Percentiles rank a stretch among this genome's conserved stretches.
Evolutionary conservation across 495 filamentous ascomycete species (phyloP).

Genomic region (Talaromyces trachyspermus): DNA sequence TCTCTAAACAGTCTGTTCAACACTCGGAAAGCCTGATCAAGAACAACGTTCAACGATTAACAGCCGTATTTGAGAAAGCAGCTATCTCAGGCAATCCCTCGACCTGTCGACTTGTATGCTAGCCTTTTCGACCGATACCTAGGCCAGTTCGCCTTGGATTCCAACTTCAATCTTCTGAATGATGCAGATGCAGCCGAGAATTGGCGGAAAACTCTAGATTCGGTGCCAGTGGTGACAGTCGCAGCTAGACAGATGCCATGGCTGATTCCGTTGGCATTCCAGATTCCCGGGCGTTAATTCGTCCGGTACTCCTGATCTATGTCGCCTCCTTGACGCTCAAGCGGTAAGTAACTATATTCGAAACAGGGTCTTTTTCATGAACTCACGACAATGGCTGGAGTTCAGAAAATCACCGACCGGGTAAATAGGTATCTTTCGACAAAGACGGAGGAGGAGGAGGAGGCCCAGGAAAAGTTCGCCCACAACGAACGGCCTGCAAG

Average conservation of each 20-base stretch:
- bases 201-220: constrained; percentile 6
- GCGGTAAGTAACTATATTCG: not conserved
- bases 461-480: not conserved
- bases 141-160: constrained; percentile 24
- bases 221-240: constrained; percentile 4
- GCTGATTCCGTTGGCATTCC: constrained; percentile 9
- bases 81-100: constrained; percentile 17
- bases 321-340: constrained; percentile 5
- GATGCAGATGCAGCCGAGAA: constrained; percentile 5
- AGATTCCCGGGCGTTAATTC: constrained; percentile 11
- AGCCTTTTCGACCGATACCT: constrained; percentile 36
- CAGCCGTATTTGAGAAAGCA: not conserved
- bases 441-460: constrained; percentile 2
- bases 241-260: constrained; percentile 17
- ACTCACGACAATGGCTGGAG: not conserved
- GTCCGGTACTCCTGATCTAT: constrained; percentile 10
- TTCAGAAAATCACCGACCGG: constrained; percentile 1
- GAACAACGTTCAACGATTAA: constrained; percentile 7
- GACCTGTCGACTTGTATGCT: constrained; percentile 28
- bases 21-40: constrained; percentile 22
- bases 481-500: not conserved
- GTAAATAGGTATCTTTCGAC: not conserved
- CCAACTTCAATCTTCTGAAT: constrained; percentile 3
- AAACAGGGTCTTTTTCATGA: not conserved
- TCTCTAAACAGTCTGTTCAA: constrained; percentile 28